phyloP scores from a whole-genome alignment of 1,139 yeast species.

The Blastobotrys arbuscula region DNA sequence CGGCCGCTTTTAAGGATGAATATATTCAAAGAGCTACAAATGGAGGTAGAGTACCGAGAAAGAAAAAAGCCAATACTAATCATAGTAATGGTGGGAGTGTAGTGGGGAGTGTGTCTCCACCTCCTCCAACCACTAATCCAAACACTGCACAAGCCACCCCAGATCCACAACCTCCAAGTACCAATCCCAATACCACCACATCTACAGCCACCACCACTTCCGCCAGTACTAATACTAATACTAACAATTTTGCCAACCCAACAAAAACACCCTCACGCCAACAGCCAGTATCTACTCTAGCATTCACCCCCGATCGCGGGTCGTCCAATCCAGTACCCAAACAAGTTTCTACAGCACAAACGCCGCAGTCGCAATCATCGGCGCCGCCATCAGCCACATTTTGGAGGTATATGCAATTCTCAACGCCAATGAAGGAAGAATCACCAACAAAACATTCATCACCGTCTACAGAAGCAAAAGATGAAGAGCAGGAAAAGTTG shows the following conservation, averaged over 20 bases:
- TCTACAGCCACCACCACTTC: conserved; percentile 15
- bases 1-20: conserved; percentile 77
- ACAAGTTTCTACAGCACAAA: conserved; percentile 25
- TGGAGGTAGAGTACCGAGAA: conserved; percentile 3
- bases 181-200: conserved; percentile 5
- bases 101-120: not conserved
- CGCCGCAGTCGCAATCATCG: conserved; percentile 27
- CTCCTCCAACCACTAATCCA: not conserved
- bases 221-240: conserved; percentile 18
- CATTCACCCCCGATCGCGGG: conserved; percentile 11
- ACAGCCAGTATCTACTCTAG: not conserved
- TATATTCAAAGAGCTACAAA: conserved; percentile 66
- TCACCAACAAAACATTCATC: conserved; percentile 4
- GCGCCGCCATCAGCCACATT: conserved; percentile 40
- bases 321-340: conserved; percentile 17
- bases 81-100: conserved; percentile 13
- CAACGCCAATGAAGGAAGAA: conserved; percentile 7
- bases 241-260: too few species aligned
- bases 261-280: too few species aligned
- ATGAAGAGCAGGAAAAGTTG: conserved; percentile 29
- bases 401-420: conserved; percentile 36
- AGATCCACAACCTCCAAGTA: conserved; percentile 1
- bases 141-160: conserved; percentile 20
- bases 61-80: conserved; percentile 27
- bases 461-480: not conserved